A percentile compares a stretch with the other conserved stretches of the same genome.
Conservation (phyloP, 768 basidiomycete species). For the Rickenella mellea region DNA sequence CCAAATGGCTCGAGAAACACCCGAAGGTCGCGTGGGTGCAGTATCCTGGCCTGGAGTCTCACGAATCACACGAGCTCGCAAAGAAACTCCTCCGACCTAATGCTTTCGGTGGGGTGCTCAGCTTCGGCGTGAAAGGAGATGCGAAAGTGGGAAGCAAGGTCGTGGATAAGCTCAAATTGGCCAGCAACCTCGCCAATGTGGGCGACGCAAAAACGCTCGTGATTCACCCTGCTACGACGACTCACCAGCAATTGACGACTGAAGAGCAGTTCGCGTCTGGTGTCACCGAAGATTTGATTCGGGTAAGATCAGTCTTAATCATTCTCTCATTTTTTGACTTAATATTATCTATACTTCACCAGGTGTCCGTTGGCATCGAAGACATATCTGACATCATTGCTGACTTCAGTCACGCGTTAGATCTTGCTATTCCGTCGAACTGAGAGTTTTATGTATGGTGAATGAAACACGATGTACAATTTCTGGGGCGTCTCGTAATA, state of each 20-base stretch:
- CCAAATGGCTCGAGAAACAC: constrained; percentile 56
- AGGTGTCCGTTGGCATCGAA: constrained; percentile 35
- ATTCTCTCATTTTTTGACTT: not conserved
- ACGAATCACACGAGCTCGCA: constrained; percentile 52
- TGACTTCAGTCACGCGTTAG: constrained; percentile 30
- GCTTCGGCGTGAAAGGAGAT: constrained; percentile 65
- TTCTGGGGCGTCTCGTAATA: too few species aligned
- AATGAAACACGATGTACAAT: too few species aligned
- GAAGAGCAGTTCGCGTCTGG: constrained; percentile 59
- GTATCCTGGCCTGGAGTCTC: constrained; percentile 60
- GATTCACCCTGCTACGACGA: constrained; percentile 71
- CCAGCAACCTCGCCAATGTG: constrained; percentile 66
- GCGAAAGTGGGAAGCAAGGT: constrained; percentile 38
- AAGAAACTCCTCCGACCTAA: constrained; percentile 43
- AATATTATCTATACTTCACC: constrained; percentile 1
- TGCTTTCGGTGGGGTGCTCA: constrained; percentile 64
- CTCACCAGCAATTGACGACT: constrained; percentile 57
- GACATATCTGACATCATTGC: constrained; percentile 33
- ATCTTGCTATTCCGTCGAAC: constrained; percentile 10
- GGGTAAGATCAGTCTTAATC: constrained; percentile 30
- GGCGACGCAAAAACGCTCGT: constrained; percentile 76
- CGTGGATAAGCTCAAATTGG: constrained; percentile 63
- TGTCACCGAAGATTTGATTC: constrained; percentile 67
- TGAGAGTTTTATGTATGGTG: too few species aligned
- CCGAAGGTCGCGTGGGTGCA: constrained; percentile 67